phyloP scores from a whole-genome alignment of 352 stramenopile species.

The Phytophthora colocasiae region DNA sequence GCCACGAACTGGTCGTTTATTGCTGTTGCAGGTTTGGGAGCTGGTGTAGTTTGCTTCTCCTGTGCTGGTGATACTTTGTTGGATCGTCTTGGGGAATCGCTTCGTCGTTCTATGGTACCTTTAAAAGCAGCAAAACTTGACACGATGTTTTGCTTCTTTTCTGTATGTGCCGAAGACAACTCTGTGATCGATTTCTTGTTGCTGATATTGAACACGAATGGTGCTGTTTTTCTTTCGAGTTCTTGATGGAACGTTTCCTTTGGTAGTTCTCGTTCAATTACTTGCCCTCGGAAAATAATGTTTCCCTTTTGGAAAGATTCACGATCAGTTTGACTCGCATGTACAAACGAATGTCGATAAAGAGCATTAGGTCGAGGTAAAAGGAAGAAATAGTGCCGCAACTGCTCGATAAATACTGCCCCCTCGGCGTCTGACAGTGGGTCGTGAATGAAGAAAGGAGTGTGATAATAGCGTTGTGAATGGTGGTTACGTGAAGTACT shows the following conservation, averaged over 20 bases:
- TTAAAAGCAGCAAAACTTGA: conserved; percentile 42
- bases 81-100: conserved; percentile 9
- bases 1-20: not conserved
- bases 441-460: conserved; percentile 38
- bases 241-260: conserved; percentile 37
- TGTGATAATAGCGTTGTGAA: conserved; percentile 26
- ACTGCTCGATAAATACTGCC: conserved; percentile 8
- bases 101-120: conserved; percentile 36
- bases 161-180: not conserved
- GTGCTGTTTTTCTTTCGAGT: conserved; percentile 32
- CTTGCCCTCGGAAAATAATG: conserved; percentile 52
- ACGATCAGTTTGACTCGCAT: not conserved
- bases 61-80: conserved; percentile 21
- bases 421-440: conserved; percentile 27
- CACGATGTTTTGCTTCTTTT: conserved; percentile 24
- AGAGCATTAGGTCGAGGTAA: conserved; percentile 45
- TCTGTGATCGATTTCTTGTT: not conserved
- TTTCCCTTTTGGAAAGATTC: conserved; percentile 60
- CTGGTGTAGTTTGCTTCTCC: not conserved
- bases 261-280: conserved; percentile 32
- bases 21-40: not conserved
- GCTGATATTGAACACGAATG: conserved; percentile 42
- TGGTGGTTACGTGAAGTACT: conserved; percentile 8
- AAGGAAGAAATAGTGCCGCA: conserved; percentile 44
- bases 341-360: conserved; percentile 61